Conservation (phyloP, 768 basidiomycete genomes). For the Pleurotus cornucopiae region DNA sequence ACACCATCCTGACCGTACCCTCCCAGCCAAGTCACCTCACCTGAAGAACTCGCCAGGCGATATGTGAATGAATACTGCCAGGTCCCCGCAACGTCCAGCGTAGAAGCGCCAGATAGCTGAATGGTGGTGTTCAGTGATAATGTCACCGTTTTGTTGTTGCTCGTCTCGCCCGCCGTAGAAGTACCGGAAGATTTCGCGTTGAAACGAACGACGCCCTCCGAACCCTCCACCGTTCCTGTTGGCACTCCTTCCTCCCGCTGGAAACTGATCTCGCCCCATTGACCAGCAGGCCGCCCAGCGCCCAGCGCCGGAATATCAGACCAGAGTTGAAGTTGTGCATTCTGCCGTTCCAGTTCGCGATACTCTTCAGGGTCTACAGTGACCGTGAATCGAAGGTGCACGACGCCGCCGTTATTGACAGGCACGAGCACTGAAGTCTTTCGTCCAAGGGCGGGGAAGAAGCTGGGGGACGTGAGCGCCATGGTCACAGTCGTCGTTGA, state of each 20-base stretch:
- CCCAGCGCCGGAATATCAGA: conserved; percentile 28
- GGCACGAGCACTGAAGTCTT: conserved; percentile 22
- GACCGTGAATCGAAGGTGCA: conserved; percentile 33
- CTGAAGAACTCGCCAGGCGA: conserved; percentile 39
- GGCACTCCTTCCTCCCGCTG: neutral
- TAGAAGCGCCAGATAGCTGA: conserved; percentile 41
- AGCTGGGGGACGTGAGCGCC: conserved; percentile 28
- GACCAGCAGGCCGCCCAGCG: conserved; percentile 13
- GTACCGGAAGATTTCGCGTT: neutral
- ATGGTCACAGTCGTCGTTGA: neutral
- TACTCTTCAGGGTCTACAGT: conserved; percentile 22
- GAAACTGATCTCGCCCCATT: conserved; percentile 26
- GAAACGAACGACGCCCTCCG: neutral
- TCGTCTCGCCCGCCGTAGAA: neutral
- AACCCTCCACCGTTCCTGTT: neutral
- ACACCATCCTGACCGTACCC: conserved; percentile 38
- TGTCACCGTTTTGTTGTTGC: neutral
- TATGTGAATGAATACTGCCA: conserved; percentile 43
- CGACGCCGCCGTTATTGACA: conserved; percentile 14
- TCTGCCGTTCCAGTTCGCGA: conserved; percentile 22
- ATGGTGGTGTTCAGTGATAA: conserved; percentile 37
- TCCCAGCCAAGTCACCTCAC: conserved; percentile 44
- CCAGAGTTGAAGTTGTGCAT: conserved; percentile 39
- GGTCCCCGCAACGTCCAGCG: conserved; percentile 22
- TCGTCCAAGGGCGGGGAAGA: conserved; percentile 34